phyloP scores from a whole-genome alignment of 2,329 filamentous ascomycete species.

The Fusarium nematophilum region DNA sequence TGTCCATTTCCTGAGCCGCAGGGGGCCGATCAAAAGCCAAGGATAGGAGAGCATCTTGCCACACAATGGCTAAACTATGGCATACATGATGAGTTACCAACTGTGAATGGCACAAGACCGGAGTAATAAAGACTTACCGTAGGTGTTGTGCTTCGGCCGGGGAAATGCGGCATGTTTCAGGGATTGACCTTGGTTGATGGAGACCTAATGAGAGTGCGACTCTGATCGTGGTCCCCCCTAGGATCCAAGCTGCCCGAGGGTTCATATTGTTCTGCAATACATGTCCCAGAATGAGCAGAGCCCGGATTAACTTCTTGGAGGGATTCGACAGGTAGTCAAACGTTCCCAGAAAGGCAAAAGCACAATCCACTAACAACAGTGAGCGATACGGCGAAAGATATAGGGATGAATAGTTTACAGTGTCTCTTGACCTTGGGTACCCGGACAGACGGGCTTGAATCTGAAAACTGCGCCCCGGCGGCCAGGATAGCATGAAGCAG shows the following conservation, averaged over 20 bases:
- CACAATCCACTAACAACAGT: constrained; percentile 10
- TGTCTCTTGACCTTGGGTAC: constrained; percentile 13
- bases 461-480: constrained; percentile 34
- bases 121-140: neutral
- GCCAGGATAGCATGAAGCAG: constrained; percentile 36
- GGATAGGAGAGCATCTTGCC: constrained; percentile 34
- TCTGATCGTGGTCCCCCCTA: constrained; percentile 30
- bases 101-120: neutral
- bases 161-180: neutral
- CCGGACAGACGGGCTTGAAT: constrained; percentile 6
- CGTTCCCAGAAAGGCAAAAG: constrained; percentile 13
- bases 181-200: constrained; percentile 9
- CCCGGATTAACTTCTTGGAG: constrained; percentile 24
- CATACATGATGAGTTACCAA: neutral
- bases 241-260: constrained; percentile 33
- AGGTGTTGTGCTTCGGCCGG: constrained; percentile 14
- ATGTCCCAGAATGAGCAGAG: constrained; percentile 31
- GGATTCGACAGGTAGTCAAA: constrained; percentile 28
- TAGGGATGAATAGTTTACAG: neutral
- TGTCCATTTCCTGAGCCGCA: constrained; percentile 25
- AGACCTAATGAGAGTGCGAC: constrained; percentile 28
- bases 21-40: constrained; percentile 30
- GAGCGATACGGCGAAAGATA: neutral
- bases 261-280: constrained; percentile 36
- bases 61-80: constrained; percentile 27